Percentiles rank a stretch among this genome's conserved stretches.
These are phyloP conservation scores for Vitis hybrid DNA, from an alignment of 177 flowering plant species.

Conservation along the genomic window DNA sequence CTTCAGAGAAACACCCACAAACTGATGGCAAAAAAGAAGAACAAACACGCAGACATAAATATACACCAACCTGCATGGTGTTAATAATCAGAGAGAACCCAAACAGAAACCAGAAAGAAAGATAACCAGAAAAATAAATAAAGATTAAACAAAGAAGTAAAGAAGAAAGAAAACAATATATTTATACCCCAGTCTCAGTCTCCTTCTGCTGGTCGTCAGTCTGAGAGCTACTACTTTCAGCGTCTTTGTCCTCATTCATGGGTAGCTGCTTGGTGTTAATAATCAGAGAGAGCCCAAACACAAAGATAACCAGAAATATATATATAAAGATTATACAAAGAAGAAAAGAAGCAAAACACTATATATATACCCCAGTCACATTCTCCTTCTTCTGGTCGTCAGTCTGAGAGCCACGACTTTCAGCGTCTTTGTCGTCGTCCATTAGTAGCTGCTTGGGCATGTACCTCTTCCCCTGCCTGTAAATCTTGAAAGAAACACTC, in stretches of 20 bases:
- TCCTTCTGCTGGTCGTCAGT: background rate
- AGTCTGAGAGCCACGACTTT: no score
- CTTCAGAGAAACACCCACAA: background rate
- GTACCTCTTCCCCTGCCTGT: conserved; percentile 24
- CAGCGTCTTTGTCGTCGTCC: no score
- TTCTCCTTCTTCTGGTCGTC: no score
- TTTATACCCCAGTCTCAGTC: conserved; percentile 3
- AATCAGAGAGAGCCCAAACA: no score
- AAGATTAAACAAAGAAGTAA: background rate
- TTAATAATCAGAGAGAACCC: no score
- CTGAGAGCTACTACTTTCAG: background rate
- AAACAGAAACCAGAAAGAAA: background rate
- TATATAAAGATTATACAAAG: no score
- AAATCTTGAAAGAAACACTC: conserved; percentile 31
- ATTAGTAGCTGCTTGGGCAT: conserved; percentile 6
- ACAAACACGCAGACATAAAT: background rate
- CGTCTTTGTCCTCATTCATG: conserved; percentile 7
- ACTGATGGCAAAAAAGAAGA: background rate
- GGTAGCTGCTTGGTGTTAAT: background rate
- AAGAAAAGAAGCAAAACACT: no score
- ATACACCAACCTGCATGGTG: background rate
- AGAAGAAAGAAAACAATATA: background rate
- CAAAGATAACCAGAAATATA: no score
- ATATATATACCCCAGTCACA: no score
- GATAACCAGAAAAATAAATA: background rate